phyloP scores from a whole-genome alignment of 2,329 filamentous ascomycete species.

The Aspergillus udagawae region DNA sequence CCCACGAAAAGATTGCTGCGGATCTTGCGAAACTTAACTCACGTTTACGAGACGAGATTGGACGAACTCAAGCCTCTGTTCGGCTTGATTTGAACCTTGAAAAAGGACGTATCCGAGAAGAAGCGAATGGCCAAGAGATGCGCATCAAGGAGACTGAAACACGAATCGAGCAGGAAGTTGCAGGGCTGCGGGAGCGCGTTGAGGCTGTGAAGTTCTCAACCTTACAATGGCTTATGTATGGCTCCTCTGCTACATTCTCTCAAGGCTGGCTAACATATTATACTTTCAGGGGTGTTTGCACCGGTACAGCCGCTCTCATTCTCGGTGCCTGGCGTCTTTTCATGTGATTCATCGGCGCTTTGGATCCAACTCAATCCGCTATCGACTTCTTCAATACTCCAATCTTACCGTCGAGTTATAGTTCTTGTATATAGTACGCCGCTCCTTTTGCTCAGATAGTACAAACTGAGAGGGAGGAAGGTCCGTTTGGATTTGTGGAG shows the following conservation, averaged over 20 bases:
- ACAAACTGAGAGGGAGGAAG: neutral
- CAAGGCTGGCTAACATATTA: conserved; percentile 23
- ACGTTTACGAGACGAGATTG: conserved; percentile 86
- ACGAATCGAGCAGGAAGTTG: conserved; percentile 96
- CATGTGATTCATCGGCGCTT: conserved; percentile 44
- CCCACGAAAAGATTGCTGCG: conserved; percentile 89
- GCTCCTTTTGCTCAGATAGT: neutral
- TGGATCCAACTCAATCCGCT: neutral
- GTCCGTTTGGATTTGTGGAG: neutral
- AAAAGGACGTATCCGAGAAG: conserved; percentile 92
- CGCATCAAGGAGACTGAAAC: conserved; percentile 99
- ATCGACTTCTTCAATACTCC: neutral
- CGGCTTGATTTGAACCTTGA: conserved; percentile 91
- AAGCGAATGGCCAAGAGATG: conserved; percentile 93
- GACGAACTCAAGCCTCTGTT: conserved; percentile 88
- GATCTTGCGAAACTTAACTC: conserved; percentile 92
- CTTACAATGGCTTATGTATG: conserved; percentile 95
- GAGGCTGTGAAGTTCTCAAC: conserved; percentile 98
- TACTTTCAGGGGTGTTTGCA: conserved; percentile 56
- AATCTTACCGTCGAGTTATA: neutral
- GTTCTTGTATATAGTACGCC: neutral
- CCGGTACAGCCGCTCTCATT: conserved; percentile 62
- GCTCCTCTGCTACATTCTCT: conserved; percentile 25
- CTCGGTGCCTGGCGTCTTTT: conserved; percentile 64
- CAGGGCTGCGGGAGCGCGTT: conserved; percentile 81